Conservation (phyloP, 2,329 filamentous ascomycete genomes). For the Penicillium glabrum region DNA sequence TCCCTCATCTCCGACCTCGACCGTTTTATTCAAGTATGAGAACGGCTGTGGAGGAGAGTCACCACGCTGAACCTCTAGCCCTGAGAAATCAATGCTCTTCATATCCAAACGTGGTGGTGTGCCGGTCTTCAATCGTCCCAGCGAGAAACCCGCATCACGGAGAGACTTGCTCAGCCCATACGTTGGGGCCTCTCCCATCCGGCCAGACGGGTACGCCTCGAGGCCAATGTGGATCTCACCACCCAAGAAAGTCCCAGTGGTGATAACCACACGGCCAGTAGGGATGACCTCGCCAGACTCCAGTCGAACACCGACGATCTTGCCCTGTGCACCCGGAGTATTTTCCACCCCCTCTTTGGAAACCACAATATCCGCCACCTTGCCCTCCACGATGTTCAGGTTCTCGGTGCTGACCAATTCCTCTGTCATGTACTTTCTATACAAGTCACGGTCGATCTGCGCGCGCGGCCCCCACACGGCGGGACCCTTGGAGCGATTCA, state of each 20-base stretch:
- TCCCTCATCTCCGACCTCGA: slow-evolving; percentile 66
- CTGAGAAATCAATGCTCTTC: slow-evolving; percentile 75
- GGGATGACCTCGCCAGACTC: slow-evolving; percentile 84
- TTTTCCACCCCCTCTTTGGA: slow-evolving; percentile 55
- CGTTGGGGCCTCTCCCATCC: slow-evolving; percentile 91
- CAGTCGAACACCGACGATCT: slow-evolving; percentile 79
- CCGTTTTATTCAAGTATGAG: slow-evolving; percentile 79
- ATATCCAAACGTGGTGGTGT: slow-evolving; percentile 85
- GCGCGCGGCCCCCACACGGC: slow-evolving; percentile 96
- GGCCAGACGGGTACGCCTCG: slow-evolving; percentile 78
- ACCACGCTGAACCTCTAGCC: slow-evolving; percentile 71
- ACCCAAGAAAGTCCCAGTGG: slow-evolving; percentile 91
- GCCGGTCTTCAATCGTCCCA: slow-evolving; percentile 91
- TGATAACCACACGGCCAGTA: slow-evolving; percentile 83
- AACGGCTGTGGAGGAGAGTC: slow-evolving; percentile 88
- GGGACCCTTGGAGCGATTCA: slow-evolving; percentile 88
- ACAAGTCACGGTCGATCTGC: slow-evolving; percentile 89
- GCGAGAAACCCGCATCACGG: slow-evolving; percentile 79
- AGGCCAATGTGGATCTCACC: slow-evolving; percentile 96
- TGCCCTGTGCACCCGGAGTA: slow-evolving; percentile 58
- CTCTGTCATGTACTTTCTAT: slow-evolving; percentile 86
- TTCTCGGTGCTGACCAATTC: slow-evolving; percentile 78
- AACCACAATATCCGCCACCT: slow-evolving; percentile 87
- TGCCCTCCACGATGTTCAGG: slow-evolving; percentile 77
- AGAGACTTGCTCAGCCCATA: slow-evolving; percentile 90